phyloP scores from a whole-genome alignment of 371 early-diverging fungal species.

The Nematocida major region DNA sequence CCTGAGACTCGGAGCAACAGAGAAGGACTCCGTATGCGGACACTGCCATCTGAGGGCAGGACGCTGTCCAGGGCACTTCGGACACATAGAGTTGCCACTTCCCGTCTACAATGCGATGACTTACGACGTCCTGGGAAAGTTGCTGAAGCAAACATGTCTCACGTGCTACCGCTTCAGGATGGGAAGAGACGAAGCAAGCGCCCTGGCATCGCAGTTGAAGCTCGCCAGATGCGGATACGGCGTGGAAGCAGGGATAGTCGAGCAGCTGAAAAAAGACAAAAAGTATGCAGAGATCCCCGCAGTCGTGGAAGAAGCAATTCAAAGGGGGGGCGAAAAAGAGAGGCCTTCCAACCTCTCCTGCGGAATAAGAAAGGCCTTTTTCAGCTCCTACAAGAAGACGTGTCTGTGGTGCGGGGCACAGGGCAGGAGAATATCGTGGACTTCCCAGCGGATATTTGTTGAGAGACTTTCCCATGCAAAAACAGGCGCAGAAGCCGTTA shows the following conservation, averaged over 20 bases:
- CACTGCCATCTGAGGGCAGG: slow-evolving; percentile 56
- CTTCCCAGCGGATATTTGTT: not conserved
- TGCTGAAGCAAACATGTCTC: slow-evolving; percentile 77
- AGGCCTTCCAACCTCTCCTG: not conserved
- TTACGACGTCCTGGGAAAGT: slow-evolving; percentile 74
- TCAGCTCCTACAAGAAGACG: slow-evolving; percentile 1
- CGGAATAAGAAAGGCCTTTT: slow-evolving; percentile 26
- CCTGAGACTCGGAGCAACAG: slow-evolving; percentile 83
- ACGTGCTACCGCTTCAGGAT: slow-evolving; percentile 80
- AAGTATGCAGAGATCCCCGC: slow-evolving; percentile 24
- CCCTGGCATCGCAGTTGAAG: slow-evolving; percentile 30
- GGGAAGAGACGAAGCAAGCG: slow-evolving; percentile 56
- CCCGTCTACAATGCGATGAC: slow-evolving; percentile 73
- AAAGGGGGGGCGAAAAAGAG: not conserved
- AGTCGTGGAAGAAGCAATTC: not conserved
- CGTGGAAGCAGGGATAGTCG: slow-evolving; percentile 12
- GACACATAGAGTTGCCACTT: slow-evolving; percentile 58
- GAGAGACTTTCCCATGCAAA: not conserved
- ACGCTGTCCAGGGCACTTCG: slow-evolving; percentile 65
- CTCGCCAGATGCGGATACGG: slow-evolving; percentile 35
- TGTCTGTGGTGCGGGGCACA: slow-evolving; percentile 54
- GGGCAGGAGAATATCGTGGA: not conserved
- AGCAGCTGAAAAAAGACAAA: not conserved
- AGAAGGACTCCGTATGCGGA: slow-evolving; percentile 67
- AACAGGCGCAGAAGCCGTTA: not conserved